Evolutionary conservation across 768 basidiomycete genomes (phyloP).

Genomic region (Tricholoma sp.): DNA sequence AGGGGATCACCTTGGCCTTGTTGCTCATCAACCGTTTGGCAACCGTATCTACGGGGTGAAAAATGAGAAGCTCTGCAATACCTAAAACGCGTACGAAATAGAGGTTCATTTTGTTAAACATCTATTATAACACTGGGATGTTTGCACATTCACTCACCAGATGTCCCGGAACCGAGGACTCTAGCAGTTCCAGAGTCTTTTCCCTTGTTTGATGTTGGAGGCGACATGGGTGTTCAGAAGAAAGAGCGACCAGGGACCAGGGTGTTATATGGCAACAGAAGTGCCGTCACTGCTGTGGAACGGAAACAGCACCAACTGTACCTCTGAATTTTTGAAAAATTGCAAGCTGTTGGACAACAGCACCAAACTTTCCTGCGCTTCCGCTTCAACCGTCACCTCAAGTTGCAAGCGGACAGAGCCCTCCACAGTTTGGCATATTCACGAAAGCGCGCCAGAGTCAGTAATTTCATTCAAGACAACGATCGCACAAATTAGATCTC

Average conservation of each 20-base stretch:
- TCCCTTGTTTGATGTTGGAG: constrained; percentile 45
- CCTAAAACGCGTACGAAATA: constrained; percentile 40
- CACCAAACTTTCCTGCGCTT: constrained; percentile 1
- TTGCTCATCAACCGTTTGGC: constrained; percentile 99
- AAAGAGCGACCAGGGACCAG: constrained; percentile 4
- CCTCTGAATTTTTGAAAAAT: not conserved
- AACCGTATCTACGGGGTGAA: constrained; percentile 95
- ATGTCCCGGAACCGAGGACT: constrained; percentile 86
- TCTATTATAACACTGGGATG: not conserved
- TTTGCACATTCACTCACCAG: constrained; percentile 50
- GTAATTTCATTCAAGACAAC: too few relatives aligned
- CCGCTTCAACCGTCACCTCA: too few relatives aligned
- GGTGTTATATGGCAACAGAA: constrained; percentile 3
- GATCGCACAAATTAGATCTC: too few relatives aligned
- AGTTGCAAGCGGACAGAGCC: too few relatives aligned
- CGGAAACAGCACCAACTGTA: constrained; percentile 4
- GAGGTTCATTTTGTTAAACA: not conserved
- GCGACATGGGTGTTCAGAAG: constrained; percentile 30
- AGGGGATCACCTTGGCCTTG: constrained; percentile 63
- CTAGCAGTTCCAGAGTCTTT: constrained; percentile 90
- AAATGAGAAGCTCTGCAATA: constrained; percentile 90
- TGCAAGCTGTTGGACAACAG: constrained; percentile 8
- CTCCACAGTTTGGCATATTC: too few relatives aligned
- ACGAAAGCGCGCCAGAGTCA: too few relatives aligned
- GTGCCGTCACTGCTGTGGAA: constrained; percentile 14